Evolutionary conservation across 768 basidiomycete genomes (phyloP).

Genomic region (Russula emetica): DNA sequence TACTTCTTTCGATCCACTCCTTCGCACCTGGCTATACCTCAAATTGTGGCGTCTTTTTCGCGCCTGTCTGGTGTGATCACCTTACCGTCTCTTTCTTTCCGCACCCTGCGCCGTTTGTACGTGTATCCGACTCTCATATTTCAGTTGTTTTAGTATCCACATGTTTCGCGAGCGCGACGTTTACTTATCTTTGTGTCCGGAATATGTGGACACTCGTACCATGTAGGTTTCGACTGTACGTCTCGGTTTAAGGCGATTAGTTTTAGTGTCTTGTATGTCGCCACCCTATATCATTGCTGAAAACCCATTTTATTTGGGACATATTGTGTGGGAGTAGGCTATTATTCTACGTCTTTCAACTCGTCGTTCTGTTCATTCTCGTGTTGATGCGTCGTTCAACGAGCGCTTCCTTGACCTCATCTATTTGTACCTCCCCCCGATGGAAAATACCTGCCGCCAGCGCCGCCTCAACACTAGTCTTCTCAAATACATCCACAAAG

Average conservation of each 20-base stretch:
- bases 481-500: conserved; percentile 81
- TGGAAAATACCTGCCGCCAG: conserved; percentile 98
- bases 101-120: conserved; percentile 6
- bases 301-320: conserved; percentile 19
- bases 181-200: conserved; percentile 8
- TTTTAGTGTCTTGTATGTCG: conserved; percentile 21
- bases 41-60: not conserved
- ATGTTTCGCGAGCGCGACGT: conserved; percentile 1
- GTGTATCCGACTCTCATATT: conserved; percentile 18
- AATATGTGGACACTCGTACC: conserved; percentile 11
- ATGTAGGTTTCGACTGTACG: conserved; percentile 28
- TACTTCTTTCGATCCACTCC: not conserved
- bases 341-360: conserved; percentile 9
- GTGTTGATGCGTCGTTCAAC: conserved; percentile 47
- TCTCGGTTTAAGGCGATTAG: conserved; percentile 15
- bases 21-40: conserved; percentile 14
- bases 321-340: not conserved
- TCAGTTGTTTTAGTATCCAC: conserved; percentile 15
- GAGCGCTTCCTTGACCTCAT: conserved; percentile 68
- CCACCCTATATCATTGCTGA: conserved; percentile 18
- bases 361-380: conserved; percentile 29
- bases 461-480: conserved; percentile 83
- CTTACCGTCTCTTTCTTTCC: not conserved
- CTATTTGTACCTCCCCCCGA: conserved; percentile 78
- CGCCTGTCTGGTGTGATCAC: conserved; percentile 6